Base-by-base conservation (phyloP, 441 rosid species). In the Jatropha multifida region DNA sequence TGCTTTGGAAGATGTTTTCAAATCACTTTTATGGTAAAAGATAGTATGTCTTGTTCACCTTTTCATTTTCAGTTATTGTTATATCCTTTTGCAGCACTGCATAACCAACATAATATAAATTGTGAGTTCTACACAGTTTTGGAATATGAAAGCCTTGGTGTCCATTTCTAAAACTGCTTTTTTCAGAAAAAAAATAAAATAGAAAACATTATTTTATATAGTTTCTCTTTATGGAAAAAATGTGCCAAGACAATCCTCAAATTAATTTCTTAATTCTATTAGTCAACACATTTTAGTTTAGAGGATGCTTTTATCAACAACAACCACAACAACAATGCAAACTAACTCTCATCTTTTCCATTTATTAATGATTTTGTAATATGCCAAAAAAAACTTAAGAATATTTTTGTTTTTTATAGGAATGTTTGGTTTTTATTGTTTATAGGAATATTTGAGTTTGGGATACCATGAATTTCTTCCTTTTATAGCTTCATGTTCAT, bases 11-110 rank as follows among this genome's bases (percentile, higher is more conserved):
- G 88, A 81, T 84, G 85, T 94, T 84, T 94, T 84, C 88, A 90
- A 92, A 83, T 89, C 90, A 75, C 81, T 94, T 81, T 78, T 92
- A 85, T 94, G 97, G 97, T 94, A 86, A 86, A 82, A 85, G 74
- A 81, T 76, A 79, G 81, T 84, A 80, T 74, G 87, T 86, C 83
- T 76, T 81, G 71, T 26, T 72, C 74, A 44, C 80, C 79, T 81
- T 81, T 80, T 51, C 7, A 58, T n/a, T 74, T 49, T 55, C 66
- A 13, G 71, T 41, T 58, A 7, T 32, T 61, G 27, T 15, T 3
- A 40, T 37, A 3, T 58, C 54, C 2, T 27, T 71, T 37, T 40
- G 1, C 4, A 12, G 51, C 18, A 4, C 15, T 17, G 7, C 8
- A 23, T n/a, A 4, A 55, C 40, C 23, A 12, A 8, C 55, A 58